Evolutionary conservation across 192 early-diverging fungal species (phyloP).

Genomic region (Pilobolus umbonatus): DNA sequence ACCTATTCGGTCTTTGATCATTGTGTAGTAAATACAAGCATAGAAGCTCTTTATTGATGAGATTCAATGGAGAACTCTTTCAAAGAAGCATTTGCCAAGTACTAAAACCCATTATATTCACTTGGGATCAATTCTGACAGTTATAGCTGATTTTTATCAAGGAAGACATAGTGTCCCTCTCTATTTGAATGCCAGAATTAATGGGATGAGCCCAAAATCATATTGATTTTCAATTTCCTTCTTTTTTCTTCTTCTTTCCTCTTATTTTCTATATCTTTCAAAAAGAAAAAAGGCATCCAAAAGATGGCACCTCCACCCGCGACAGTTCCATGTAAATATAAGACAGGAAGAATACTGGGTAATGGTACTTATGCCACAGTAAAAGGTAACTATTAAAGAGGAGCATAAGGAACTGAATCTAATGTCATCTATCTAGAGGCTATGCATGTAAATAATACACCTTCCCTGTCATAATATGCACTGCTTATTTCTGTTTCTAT

Average conservation of each 20-base stretch:
- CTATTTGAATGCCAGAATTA: no score
- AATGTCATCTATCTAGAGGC: constrained; percentile 35
- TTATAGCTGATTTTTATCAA: no score
- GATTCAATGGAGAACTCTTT: no score
- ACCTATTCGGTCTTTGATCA: not conserved
- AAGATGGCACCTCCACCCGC: constrained; percentile 4
- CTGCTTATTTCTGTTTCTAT: not conserved
- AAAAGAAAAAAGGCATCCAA: no score
- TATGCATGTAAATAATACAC: constrained; percentile 44
- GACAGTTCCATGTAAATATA: constrained; percentile 57
- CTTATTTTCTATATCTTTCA: not conserved
- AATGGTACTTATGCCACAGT: constrained; percentile 66
- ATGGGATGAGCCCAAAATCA: not conserved
- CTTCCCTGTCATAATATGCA: no score
- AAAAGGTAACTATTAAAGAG: constrained; percentile 44
- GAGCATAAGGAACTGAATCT: not conserved
- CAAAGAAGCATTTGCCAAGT: no score
- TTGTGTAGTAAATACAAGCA: no score
- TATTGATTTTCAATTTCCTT: no score
- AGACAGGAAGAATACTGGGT: constrained; percentile 59
- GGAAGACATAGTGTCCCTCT: no score
- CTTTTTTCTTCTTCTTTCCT: constrained; percentile 11
- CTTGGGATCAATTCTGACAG: no score
- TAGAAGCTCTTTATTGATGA: no score
- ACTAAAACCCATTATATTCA: no score